These are phyloP conservation scores for Acanthamoeba culbertsoni DNA, from an alignment of 208 protist genomes.

Conservation along the genomic window DNA sequence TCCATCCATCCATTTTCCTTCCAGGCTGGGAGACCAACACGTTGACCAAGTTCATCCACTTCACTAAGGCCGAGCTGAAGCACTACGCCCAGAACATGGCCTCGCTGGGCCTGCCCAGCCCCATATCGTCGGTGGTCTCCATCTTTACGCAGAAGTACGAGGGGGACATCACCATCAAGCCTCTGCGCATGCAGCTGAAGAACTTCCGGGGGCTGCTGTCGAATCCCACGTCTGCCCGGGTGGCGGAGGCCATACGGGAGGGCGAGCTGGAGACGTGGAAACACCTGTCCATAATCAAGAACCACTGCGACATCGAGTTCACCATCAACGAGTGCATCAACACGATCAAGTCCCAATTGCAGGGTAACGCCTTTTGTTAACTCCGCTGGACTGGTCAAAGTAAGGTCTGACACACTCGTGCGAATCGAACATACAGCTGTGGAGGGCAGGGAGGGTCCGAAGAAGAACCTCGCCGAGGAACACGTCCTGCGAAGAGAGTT, in stretches of 20 bases:
- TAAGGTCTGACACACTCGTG: neutral
- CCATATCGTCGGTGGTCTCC: neutral
- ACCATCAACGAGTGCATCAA: constrained; percentile 37
- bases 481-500: neutral
- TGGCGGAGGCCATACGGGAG: neutral
- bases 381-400: neutral
- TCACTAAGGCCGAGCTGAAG: constrained; percentile 41
- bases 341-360: neutral
- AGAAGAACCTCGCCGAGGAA: neutral
- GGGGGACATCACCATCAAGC: constrained; percentile 36
- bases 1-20: too few species aligned
- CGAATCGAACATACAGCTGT: neutral
- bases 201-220: constrained; percentile 28
- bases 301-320: constrained; percentile 44
- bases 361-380: neutral
- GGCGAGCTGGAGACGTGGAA: constrained; percentile 37
- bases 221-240: constrained; percentile 6
- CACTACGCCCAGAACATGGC: constrained; percentile 15
- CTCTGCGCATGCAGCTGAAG: neutral
- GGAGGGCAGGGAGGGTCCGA: neutral
- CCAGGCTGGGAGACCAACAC: constrained; percentile 17
- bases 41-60: neutral
- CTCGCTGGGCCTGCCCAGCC: neutral
- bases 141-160: constrained; percentile 41
- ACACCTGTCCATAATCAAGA: constrained; percentile 29